Conservation (phyloP, 2,329 filamentous ascomycete species). For the Microsporum audouinii region DNA sequence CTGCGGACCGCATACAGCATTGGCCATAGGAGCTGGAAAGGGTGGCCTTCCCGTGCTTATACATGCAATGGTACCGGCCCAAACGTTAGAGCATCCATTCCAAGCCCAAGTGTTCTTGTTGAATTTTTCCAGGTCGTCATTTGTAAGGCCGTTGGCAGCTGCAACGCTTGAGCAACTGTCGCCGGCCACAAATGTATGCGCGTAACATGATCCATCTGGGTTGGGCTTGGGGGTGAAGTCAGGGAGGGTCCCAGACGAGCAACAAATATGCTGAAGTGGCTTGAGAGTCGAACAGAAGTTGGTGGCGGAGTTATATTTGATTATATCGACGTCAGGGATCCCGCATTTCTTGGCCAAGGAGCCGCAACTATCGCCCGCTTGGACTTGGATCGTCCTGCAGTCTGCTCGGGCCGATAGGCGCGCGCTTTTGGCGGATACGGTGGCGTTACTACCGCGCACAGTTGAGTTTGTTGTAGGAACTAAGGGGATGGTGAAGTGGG, state of each 20-base stretch:
- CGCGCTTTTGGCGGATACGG: background rate
- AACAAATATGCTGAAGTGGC: slow-evolving; percentile 29
- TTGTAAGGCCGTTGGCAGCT: slow-evolving; percentile 27
- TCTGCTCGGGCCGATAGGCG: background rate
- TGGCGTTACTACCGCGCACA: background rate
- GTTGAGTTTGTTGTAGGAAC: background rate
- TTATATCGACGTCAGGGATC: background rate
- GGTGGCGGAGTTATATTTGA: slow-evolving; percentile 15
- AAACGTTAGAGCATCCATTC: slow-evolving; percentile 29
- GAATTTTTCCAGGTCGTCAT: slow-evolving; percentile 28
- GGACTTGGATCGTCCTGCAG: background rate
- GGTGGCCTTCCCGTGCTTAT: slow-evolving; percentile 32
- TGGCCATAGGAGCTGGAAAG: slow-evolving; percentile 29
- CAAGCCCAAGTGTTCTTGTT: slow-evolving; percentile 38
- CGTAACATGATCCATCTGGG: slow-evolving; percentile 28
- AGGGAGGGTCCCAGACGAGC: slow-evolving; percentile 26
- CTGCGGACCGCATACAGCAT: slow-evolving; percentile 39
- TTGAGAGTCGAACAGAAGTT: slow-evolving; percentile 23
- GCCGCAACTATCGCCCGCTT: slow-evolving; percentile 4
- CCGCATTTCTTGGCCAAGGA: slow-evolving; percentile 1
- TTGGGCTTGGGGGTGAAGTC: slow-evolving; percentile 28
- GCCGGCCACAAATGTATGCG: slow-evolving; percentile 24
- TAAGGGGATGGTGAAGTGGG: background rate
- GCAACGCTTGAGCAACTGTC: slow-evolving; percentile 32
- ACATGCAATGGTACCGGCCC: slow-evolving; percentile 27